phyloP scores from a whole-genome alignment of 2,329 filamentous ascomycete genomes.

The Fusarium avenaceum region DNA sequence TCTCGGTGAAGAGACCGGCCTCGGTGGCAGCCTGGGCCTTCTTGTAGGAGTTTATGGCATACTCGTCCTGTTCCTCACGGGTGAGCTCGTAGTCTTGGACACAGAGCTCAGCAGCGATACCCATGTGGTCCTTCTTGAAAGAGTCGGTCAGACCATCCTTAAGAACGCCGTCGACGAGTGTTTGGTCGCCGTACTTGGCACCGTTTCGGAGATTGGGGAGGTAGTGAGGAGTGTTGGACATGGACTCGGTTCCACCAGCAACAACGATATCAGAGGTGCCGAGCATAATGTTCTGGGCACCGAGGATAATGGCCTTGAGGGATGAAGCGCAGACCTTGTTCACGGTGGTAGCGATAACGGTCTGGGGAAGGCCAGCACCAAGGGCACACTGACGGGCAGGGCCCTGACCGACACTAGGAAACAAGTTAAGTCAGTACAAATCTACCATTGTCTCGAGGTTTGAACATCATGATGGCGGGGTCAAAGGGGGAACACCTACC shows the following conservation, averaged over 20 bases:
- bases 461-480: slow-evolving; percentile 22
- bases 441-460: background rate
- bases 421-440: slow-evolving; percentile 30
- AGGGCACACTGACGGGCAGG: slow-evolving; percentile 95
- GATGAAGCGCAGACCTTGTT: slow-evolving; percentile 99
- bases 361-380: slow-evolving; percentile 84
- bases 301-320: slow-evolving; percentile 93
- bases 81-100: slow-evolving; percentile 84
- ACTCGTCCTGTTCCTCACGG: slow-evolving; percentile 91
- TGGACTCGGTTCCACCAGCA: slow-evolving; percentile 95
- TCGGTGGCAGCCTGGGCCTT: slow-evolving; percentile 90
- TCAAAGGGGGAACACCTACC: slow-evolving; percentile 67
- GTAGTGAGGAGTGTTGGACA: slow-evolving; percentile 98
- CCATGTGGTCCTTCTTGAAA: slow-evolving; percentile 98
- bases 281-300: slow-evolving; percentile 96
- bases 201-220: slow-evolving; percentile 87
- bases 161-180: slow-evolving; percentile 88
- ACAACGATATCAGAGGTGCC: slow-evolving; percentile 94
- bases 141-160: slow-evolving; percentile 96
- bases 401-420: slow-evolving; percentile 87
- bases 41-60: slow-evolving; percentile 95
- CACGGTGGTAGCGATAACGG: slow-evolving; percentile 88
- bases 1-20: slow-evolving; percentile 87
- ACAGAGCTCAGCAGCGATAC: slow-evolving; percentile 91
- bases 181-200: slow-evolving; percentile 93